Percentiles rank a stretch among this genome's conserved stretches.
Evolutionary conservation across 805 yeast species (phyloP).

Genomic region (Ogataea chonburiensis): DNA sequence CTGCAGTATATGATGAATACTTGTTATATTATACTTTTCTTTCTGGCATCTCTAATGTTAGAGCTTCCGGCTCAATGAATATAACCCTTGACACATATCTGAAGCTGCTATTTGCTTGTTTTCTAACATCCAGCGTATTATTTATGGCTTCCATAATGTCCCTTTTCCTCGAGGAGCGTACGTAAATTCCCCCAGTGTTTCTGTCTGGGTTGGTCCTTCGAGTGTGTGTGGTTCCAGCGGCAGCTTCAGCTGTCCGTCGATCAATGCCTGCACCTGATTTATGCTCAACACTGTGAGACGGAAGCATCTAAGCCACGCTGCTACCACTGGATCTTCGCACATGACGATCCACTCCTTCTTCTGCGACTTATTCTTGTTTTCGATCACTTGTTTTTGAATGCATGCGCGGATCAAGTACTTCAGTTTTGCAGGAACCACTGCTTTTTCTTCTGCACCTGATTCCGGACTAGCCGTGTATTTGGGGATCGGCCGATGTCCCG

Average conservation of each 20-base stretch:
- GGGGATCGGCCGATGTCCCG: background rate
- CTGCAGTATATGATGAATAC: conserved; percentile 31
- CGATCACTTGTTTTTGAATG: conserved; percentile 49
- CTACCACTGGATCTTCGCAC: conserved; percentile 57
- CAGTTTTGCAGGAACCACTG: conserved; percentile 52
- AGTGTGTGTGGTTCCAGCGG: conserved; percentile 17
- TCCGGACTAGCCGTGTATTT: background rate
- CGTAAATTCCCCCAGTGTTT: conserved; percentile 45
- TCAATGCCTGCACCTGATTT: conserved; percentile 46
- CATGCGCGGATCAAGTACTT: conserved; percentile 58
- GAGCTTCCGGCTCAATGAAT: conserved; percentile 78
- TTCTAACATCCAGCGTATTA: conserved; percentile 4
- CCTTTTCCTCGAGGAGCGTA: conserved; percentile 66
- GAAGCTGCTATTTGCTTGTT: conserved; percentile 34
- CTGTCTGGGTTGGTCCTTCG: conserved; percentile 31
- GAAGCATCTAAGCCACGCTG: conserved; percentile 53
- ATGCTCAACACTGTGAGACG: conserved; percentile 53
- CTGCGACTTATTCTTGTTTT: conserved; percentile 31
- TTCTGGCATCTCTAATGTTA: conserved; percentile 95
- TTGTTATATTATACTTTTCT: conserved; percentile 42
- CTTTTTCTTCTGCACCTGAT: conserved; percentile 21
- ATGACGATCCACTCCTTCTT: conserved; percentile 50
- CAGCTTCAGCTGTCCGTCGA: conserved; percentile 25
- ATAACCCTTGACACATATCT: conserved; percentile 69
- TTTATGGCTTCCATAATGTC: conserved; percentile 52